Evolutionary conservation across 495 filamentous ascomycete genomes (phyloP).

Genomic region (Haplographium delicatum): DNA sequence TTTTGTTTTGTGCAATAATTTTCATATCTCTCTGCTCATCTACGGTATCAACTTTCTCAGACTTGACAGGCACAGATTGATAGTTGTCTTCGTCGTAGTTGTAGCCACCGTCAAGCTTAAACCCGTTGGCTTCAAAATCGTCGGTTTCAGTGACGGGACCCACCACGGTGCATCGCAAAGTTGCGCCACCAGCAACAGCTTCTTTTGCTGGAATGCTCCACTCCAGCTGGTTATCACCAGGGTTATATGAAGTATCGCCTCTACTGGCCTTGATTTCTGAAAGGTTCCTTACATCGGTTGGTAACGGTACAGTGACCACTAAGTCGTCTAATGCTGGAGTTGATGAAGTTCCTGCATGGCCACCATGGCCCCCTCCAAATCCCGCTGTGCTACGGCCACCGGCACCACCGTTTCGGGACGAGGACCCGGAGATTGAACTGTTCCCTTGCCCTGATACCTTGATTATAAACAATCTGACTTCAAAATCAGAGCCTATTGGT

Average conservation of each 20-base stretch:
- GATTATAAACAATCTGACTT: conserved; percentile 70
- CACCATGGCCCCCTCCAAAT: conserved; percentile 40
- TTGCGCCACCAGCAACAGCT: conserved; percentile 58
- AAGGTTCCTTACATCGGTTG: conserved; percentile 77
- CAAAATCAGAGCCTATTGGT: conserved; percentile 71
- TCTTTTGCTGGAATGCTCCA: conserved; percentile 77
- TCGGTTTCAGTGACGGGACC: conserved; percentile 59
- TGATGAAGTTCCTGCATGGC: conserved; percentile 44
- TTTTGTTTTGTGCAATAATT: conserved; percentile 64
- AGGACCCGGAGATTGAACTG: conserved; percentile 19
- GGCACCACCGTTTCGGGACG: conserved; percentile 15
- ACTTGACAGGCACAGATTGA: conserved; percentile 41
- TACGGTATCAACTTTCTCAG: conserved; percentile 30
- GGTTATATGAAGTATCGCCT: conserved; percentile 77
- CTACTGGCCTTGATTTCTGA: conserved; percentile 74
- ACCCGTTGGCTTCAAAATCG: conserved; percentile 46
- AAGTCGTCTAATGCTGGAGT: conserved; percentile 74
- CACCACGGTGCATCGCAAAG: conserved; percentile 73
- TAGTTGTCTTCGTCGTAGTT: conserved; percentile 54
- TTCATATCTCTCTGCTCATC: conserved; percentile 41
- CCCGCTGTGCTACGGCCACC: conserved; percentile 15
- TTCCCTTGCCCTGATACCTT: conserved; percentile 52
- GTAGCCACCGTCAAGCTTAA: conserved; percentile 44
- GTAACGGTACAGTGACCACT: conserved; percentile 74
- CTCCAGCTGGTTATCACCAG: conserved; percentile 65